These are phyloP conservation scores for Phytopythium ostracodes DNA, from an alignment of 352 stramenopile species.

Conservation along the genomic window DNA sequence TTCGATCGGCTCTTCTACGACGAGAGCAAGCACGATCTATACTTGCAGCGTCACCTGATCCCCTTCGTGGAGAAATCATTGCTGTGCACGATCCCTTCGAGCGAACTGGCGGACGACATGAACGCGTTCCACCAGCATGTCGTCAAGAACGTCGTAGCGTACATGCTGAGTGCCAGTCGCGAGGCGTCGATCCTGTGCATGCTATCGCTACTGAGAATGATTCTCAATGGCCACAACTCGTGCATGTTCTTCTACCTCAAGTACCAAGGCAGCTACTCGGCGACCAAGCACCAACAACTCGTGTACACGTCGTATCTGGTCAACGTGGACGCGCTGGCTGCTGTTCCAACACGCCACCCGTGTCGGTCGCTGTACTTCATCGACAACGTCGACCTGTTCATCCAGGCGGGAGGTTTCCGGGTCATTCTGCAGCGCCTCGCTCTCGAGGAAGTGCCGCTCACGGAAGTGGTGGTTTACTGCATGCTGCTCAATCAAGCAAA, in stretches of 20 bases:
- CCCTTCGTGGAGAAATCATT: constrained; percentile 76
- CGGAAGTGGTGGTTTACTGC: constrained; percentile 67
- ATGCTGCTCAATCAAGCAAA: constrained; percentile 71
- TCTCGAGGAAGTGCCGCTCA: constrained; percentile 32
- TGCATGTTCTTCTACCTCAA: constrained; percentile 87
- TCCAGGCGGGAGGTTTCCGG: constrained; percentile 75
- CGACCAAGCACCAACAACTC: constrained; percentile 56
- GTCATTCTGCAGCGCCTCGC: constrained; percentile 68
- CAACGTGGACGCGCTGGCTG: constrained; percentile 47
- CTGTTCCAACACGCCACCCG: constrained; percentile 59
- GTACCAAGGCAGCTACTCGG: constrained; percentile 58
- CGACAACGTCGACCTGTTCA: constrained; percentile 79
- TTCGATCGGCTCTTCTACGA: constrained; percentile 78
- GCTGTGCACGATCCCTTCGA: constrained; percentile 60
- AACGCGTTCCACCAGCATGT: constrained; percentile 77
- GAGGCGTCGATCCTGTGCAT: constrained; percentile 33
- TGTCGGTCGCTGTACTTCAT: constrained; percentile 80
- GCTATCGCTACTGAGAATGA: constrained; percentile 67
- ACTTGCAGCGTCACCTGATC: constrained; percentile 49
- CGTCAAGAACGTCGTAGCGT: constrained; percentile 71
- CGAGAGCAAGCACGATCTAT: constrained; percentile 36
- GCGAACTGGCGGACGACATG: constrained; percentile 72
- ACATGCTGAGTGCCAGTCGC: constrained; percentile 45
- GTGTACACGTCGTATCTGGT: constrained; percentile 74
- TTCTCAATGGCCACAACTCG: constrained; percentile 71